Evolutionary conservation across 805 yeast species (phyloP).

Genomic region (Hanseniaspora pseudoguilliermondii): DNA sequence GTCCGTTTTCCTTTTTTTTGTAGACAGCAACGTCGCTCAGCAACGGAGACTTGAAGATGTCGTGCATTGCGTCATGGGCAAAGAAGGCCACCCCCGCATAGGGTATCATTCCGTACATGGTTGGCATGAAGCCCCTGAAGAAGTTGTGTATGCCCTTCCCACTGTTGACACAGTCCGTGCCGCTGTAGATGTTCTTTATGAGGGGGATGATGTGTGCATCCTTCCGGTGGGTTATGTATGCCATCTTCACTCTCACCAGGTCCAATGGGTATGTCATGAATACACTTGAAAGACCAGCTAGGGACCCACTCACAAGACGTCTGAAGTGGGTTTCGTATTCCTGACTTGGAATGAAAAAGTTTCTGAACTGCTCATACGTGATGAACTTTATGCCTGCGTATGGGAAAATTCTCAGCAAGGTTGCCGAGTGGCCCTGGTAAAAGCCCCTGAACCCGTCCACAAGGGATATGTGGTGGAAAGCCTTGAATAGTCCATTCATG

Average conservation of each 20-base stretch:
- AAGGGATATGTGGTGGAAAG: slow-evolving; percentile 52
- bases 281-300: slow-evolving; percentile 80
- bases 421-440: slow-evolving; percentile 92
- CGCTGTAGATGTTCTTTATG: slow-evolving; percentile 23
- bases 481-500: slow-evolving; percentile 58
- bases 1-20: slow-evolving; percentile 17
- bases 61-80: slow-evolving; percentile 86
- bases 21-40: slow-evolving; percentile 44
- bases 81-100: slow-evolving; percentile 96
- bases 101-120: slow-evolving; percentile 90
- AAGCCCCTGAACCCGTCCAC: slow-evolving; percentile 70
- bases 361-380: slow-evolving; percentile 84
- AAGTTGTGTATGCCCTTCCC: slow-evolving; percentile 37
- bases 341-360: slow-evolving; percentile 61
- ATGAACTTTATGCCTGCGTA: slow-evolving; percentile 96
- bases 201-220: slow-evolving; percentile 22
- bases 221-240: slow-evolving; percentile 56
- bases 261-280: slow-evolving; percentile 87
- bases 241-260: slow-evolving; percentile 77
- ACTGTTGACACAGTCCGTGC: slow-evolving; percentile 5
- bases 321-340: slow-evolving; percentile 67
- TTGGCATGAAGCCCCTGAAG: slow-evolving; percentile 88
- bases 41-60: slow-evolving; percentile 53
- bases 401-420: slow-evolving; percentile 81
- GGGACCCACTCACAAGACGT: slow-evolving; percentile 74